Base-by-base conservation (phyloP, 345 rosid species). In the Eucalyptus cloeziana region DNA sequence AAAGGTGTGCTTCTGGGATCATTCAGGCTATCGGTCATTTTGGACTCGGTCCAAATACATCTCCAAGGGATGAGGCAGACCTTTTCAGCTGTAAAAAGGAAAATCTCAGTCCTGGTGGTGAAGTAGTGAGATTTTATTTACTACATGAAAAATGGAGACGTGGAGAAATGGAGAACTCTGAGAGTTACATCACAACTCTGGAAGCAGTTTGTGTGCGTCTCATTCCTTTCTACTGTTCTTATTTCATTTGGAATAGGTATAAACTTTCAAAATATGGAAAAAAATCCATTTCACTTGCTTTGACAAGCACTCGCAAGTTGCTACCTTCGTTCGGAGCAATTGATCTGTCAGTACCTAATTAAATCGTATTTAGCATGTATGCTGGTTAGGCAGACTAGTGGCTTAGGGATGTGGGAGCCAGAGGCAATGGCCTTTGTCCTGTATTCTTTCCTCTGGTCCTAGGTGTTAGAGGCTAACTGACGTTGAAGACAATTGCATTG, bases 141-240 rank as follows among this genome's bases (percentile, higher is more conserved):
- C 94, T 95, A 89, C 94, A 94, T 85, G 99, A 98, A 95, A 96
- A 93, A 89, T 96, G 98, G 98, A 94, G 99, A 93, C 96, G 99
- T 62, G 97, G 95, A 87, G 99, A 98, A 93, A 89, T 96, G 58
- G 99, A 94, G 86, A 95, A 96, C 88, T 93, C 87, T 40, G 99
- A 95, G 93, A 87, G 90, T 49, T 94, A 93, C 93, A 87, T 95
- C 52, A 94, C 96, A 58, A 92, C 94, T 89, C 89, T 97, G 88
- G 94, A 94, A 92, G 93, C 97, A 91, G 93, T 94, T 89, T 95
- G 93, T 89, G 99, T 98, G 93, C 88, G 99, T 93, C 71, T 88
- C n/a, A 83, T 83, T 88, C 67, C 71, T 52, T 88, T 83, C 87
- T n/a, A 87, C 52, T 62, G 56, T 31, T 64, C 86, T 51, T 44